Evolutionary conservation across 2,329 filamentous ascomycete species (phyloP).

Genomic region (Emmonsiellopsis sp.): DNA sequence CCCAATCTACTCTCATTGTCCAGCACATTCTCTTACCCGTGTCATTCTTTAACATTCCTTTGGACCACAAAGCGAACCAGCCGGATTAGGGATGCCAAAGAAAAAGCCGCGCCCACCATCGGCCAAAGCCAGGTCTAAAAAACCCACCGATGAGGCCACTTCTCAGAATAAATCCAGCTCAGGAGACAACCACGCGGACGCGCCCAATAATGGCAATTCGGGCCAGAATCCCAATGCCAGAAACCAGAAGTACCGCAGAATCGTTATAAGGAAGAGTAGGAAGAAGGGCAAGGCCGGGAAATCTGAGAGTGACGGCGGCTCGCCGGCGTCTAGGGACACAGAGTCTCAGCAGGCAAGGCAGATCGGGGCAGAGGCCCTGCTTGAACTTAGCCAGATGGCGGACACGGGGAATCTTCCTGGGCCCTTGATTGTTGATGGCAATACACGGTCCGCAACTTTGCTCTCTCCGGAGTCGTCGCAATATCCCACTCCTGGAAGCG

Average conservation of each 20-base stretch:
- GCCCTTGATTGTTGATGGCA: neutral
- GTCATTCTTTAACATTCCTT: too few relatives aligned
- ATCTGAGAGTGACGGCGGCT: neutral
- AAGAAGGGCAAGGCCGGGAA: neutral
- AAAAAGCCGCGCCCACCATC: too few relatives aligned
- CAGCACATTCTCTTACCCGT: too few relatives aligned
- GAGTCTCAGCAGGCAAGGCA: neutral
- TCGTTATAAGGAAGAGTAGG: neutral
- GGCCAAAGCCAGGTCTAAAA: too few relatives aligned
- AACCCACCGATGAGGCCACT: too few relatives aligned
- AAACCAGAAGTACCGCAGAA: neutral
- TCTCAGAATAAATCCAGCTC: too few relatives aligned
- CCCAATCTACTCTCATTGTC: too few relatives aligned
- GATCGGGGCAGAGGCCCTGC: neutral
- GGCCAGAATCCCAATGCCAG: neutral
- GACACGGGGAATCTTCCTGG: neutral
- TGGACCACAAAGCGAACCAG: too few relatives aligned
- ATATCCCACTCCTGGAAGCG: neutral
- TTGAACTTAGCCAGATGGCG: neutral
- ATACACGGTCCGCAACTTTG: neutral
- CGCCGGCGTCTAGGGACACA: neutral
- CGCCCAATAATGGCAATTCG: neutral
- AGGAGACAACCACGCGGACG: too few relatives aligned
- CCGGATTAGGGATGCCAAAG: too few relatives aligned
- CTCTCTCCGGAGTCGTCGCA: neutral